phyloP scores from a whole-genome alignment of 1,284 basidiomycete species.

The Rhodotorula sp. region DNA sequence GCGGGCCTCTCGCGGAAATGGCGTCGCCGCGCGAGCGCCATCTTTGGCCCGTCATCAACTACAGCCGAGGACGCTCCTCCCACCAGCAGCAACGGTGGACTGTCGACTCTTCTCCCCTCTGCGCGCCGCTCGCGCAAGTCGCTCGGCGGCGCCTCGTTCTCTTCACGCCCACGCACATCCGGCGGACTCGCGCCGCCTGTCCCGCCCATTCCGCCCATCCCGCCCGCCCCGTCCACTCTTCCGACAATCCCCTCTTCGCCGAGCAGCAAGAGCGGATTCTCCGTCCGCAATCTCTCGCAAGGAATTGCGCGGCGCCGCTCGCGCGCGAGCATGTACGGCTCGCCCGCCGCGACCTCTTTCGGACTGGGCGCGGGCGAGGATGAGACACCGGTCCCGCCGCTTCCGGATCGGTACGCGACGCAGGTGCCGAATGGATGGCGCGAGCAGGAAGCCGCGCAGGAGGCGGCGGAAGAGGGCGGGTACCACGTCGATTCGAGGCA shows the following conservation, averaged over 20 bases:
- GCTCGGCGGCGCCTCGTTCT: neutral
- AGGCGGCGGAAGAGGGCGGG: neutral
- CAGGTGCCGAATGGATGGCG: neutral
- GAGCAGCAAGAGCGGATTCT: neutral
- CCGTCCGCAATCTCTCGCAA: neutral
- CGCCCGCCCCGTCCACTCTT: neutral
- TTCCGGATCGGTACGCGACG: neutral
- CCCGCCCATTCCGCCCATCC: neutral
- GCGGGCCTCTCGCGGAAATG: slow-evolving; percentile 1
- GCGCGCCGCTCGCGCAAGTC: neutral
- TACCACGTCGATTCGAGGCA: neutral
- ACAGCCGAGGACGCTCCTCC: neutral
- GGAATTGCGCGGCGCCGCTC: neutral
- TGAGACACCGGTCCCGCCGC: neutral
- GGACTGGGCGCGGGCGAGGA: neutral
- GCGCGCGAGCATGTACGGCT: neutral
- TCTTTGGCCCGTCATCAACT: neutral
- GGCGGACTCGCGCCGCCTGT: neutral
- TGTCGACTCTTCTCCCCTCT: neutral
- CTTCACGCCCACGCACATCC: neutral
- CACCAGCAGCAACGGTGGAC: no score
- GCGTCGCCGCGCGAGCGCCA: slow-evolving; percentile 10
- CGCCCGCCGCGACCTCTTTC: neutral
- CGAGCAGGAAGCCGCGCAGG: neutral
- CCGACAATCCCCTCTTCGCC: neutral